Evolutionary conservation across 345 rosid genomes (phyloP), one percentile per base, ranked within the genome.

Genomic region (Aethionema arabicum): DNA sequence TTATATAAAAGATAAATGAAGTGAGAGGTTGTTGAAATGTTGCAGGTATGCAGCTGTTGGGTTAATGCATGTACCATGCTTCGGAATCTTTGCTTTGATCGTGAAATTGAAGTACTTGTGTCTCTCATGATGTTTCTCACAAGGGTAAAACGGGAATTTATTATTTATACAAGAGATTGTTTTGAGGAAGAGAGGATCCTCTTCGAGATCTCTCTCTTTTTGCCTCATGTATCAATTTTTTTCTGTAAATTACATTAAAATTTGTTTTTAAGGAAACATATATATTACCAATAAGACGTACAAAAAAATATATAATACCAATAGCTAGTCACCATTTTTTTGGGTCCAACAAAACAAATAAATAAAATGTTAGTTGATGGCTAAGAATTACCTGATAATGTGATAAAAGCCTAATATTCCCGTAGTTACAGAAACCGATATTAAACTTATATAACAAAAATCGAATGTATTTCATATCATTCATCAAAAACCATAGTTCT

Each of bases 21-120:
- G 2, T 21, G 27, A 21, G 27, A 21, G 27, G 27, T 21, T 21
- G 27, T 21, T 21, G 27, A 21, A 40, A 38, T 53, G 15, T 35
- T 66, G 48, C 72, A 80, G 90, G 86, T 79, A 85, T 71, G 65
- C 76, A 11, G 38, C 74, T 12, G 48, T 85, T 59, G 92, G 79
- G 4, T 54, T 77, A 33, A 66, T 82, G 84, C 88, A 82, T 16
- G 4, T 81, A 14, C 88, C 90, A 15, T 84, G 88, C 74, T 84
- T 82, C 33, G 80, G 79, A 48, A 41, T 78, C 32, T 88, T 80
- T 74, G 77, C 70, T 35, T 56, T 84, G 47, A 50, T 82, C 3
- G 66, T 78, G 45, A 82, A 74, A 59, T 36, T 66, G 51, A 88
- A 85, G 52, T 74, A 79, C 56, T 0, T 48, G 31, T 70, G 81